Evolutionary conservation across 1,284 basidiomycete species (phyloP), one percentile per base, ranked within the genome.

Genomic region (Hymenochaete sp.): DNA sequence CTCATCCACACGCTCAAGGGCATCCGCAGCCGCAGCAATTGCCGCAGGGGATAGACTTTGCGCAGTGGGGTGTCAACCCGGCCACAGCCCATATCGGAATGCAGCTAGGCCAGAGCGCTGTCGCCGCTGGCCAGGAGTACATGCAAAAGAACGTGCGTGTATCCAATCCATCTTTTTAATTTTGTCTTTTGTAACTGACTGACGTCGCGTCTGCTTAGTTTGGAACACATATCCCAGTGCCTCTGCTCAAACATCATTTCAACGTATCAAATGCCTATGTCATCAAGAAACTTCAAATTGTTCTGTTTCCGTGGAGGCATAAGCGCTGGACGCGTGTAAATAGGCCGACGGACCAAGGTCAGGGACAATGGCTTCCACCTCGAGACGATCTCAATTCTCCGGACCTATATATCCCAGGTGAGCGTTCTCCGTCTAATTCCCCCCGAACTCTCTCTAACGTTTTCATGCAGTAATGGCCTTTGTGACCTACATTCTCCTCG

Each of bases 181-280:
- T 24, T 21, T 50, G 19, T 38, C 32, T 46, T 21, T 37, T 37
- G 35, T 21, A 18, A 27, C 25, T 13, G 26, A 38, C 41, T 36
- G 41, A 48, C 19, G 10, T 22, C 16, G 19, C 25, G 28, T 29
- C 25, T 33, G 38, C 50, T 4, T 53, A 93, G 90, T 82, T 93
- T 55, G 83, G 83, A 10, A 77, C 83, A 7, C 71, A 90, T 44
- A 70, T 87, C 51, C 91, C 90, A 1, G 66, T 84, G 13, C 73
- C 79, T 11, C 72, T 82, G 31, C 71, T 98, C 48, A 97, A 97
- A 61, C 85, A 93, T 58, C 87, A 92, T 58, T 98, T 98, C 67
- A 93, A 97, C 61, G 96, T 98, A 11, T 93, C 91, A 18, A 98
- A 97, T 62, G 85, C 82, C 1, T 98, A 98, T 61, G 95, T 98